Conservation (phyloP, 192 early-diverging fungal species). For the Linnemannia schmuckeri region DNA sequence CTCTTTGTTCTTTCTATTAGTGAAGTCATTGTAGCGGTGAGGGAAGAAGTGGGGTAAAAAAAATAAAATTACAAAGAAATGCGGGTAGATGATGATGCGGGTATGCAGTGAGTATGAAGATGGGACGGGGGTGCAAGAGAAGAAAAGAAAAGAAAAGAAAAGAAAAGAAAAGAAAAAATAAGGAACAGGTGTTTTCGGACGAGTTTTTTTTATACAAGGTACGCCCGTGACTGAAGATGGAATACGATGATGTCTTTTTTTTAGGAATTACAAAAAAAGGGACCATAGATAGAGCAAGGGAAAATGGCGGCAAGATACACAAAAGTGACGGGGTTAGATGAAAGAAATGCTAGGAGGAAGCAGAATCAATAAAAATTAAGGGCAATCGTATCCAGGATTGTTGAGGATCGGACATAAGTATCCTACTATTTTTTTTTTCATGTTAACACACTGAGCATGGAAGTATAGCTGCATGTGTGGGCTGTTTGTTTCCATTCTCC, state of each 20-base stretch:
- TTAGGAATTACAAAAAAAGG: not conserved
- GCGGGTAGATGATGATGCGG: not conserved
- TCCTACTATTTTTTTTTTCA: too few species aligned
- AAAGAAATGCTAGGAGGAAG: not conserved
- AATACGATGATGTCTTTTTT: not conserved
- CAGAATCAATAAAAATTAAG: constrained; percentile 1
- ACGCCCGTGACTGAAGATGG: not conserved
- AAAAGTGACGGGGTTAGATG: not conserved
- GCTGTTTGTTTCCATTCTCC: too few species aligned
- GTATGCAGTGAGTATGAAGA: not conserved
- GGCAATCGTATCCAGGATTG: not conserved
- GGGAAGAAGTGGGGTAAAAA: too few species aligned
- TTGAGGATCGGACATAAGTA: not conserved
- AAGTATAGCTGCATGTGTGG: not conserved
- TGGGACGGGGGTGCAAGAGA: not conserved
- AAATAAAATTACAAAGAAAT: not conserved
- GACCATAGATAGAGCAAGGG: not conserved
- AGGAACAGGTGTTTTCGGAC: not conserved
- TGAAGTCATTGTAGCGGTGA: constrained; percentile 13
- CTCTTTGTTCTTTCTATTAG: constrained; percentile 11
- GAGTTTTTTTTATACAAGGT: not conserved
- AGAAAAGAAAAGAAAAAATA: not conserved
- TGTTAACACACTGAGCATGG: not conserved
- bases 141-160: not conserved
- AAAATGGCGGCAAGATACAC: not conserved